These are phyloP conservation scores for Podila epicladia DNA, from an alignment of 192 early-diverging fungal species.

Conservation along the genomic window DNA sequence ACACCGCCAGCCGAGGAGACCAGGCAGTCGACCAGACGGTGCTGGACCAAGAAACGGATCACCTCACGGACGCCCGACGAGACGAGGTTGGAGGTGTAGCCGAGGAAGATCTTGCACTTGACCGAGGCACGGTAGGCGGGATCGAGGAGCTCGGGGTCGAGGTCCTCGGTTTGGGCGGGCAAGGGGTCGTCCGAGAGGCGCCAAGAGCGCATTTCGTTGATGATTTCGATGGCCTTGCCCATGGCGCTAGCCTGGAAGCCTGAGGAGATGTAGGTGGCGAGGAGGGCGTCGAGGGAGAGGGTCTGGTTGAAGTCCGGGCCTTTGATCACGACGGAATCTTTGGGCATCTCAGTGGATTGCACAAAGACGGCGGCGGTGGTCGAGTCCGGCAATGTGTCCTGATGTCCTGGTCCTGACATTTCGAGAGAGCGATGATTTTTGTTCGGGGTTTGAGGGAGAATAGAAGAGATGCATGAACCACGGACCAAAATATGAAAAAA, in stretches of 20 bases:
- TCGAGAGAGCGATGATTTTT: too few relatives aligned
- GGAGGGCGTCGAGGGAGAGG: constrained; percentile 76
- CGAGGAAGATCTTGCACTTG: constrained; percentile 98
- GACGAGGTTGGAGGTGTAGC: constrained; percentile 98
- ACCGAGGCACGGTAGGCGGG: constrained; percentile 66
- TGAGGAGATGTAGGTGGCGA: constrained; percentile 77
- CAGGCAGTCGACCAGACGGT: constrained; percentile 88
- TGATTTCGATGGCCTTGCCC: constrained; percentile 87
- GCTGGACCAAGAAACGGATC: constrained; percentile 90
- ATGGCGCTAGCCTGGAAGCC: constrained; percentile 96
- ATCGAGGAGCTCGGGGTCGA: constrained; percentile 65
- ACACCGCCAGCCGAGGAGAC: constrained; percentile 96
- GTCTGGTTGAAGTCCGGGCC: constrained; percentile 96
- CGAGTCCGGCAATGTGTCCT: constrained; percentile 14
- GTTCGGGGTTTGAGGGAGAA: too few relatives aligned
- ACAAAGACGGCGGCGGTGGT: constrained; percentile 69
- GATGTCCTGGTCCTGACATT: constrained; percentile 26
- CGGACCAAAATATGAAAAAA: too few relatives aligned
- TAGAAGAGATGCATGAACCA: too few relatives aligned
- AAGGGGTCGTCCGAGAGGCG: constrained; percentile 87
- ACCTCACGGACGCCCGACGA: constrained; percentile 94
- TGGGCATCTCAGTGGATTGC: constrained; percentile 76
- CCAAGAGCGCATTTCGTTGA: constrained; percentile 94
- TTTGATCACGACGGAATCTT: constrained; percentile 67
- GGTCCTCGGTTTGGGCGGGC: constrained; percentile 21